Conservation (phyloP, 2,329 filamentous ascomycete species). For the Talaromyces marneffei region DNA sequence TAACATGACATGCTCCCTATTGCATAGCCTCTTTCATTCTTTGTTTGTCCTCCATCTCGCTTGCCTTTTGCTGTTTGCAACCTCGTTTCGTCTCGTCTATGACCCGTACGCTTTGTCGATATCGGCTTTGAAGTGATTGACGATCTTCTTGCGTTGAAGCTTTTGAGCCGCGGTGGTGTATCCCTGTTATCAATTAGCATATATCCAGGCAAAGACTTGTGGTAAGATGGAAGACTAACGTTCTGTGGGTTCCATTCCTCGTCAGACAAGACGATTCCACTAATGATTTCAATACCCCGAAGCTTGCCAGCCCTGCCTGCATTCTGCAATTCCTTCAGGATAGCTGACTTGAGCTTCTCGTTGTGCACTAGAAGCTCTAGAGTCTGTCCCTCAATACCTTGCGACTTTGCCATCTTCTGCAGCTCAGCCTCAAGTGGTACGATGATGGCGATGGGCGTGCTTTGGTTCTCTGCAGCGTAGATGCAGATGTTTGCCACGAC, state of each 20-base stretch:
- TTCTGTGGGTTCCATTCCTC: constrained; percentile 43
- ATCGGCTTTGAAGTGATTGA: constrained; percentile 56
- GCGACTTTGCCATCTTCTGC: constrained; percentile 50
- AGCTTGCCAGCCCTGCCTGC: constrained; percentile 33
- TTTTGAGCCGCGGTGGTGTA: constrained; percentile 67
- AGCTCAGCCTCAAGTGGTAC: constrained; percentile 53
- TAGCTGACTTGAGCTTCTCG: constrained; percentile 36
- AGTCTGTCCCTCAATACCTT: constrained; percentile 58
- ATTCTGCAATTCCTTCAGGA: constrained; percentile 38
- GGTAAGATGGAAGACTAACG: constrained; percentile 23
- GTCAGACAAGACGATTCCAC: constrained; percentile 40
- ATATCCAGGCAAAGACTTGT: not conserved
- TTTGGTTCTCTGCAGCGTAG: constrained; percentile 68
- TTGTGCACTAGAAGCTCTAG: constrained; percentile 61
- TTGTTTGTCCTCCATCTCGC: not conserved
- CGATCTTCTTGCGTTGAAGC: constrained; percentile 63
- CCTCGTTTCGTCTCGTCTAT: not conserved
- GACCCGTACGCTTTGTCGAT: constrained; percentile 55
- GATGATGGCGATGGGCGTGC: constrained; percentile 79
- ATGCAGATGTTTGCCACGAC: constrained; percentile 83
- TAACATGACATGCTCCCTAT: not conserved
- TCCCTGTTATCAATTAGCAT: constrained; percentile 44
- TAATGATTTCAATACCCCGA: constrained; percentile 39
- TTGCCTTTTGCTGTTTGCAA: not conserved
- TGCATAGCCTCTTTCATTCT: not conserved